Evolutionary conservation across 768 basidiomycete genomes (phyloP).

Genomic region (Serpula lacrymans): DNA sequence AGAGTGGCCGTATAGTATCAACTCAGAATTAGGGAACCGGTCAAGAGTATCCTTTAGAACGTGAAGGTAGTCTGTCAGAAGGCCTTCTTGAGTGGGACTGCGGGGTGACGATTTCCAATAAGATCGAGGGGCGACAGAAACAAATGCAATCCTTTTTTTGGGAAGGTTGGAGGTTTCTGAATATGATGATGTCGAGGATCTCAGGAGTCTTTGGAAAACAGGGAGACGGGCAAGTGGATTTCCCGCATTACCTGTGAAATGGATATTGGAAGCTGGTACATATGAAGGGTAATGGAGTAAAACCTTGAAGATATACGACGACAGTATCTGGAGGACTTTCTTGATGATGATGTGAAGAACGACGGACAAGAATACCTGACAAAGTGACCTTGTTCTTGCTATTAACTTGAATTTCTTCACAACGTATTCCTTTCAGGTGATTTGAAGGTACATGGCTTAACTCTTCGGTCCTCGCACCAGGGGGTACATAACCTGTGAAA

Average conservation of each 20-base stretch:
- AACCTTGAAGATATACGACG: slow-evolving; percentile 37
- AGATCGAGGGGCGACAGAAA: slow-evolving; percentile 46
- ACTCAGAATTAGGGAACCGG: slow-evolving; percentile 28
- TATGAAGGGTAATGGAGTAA: too few relatives aligned
- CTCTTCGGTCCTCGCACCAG: slow-evolving; percentile 35
- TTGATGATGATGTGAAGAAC: background rate
- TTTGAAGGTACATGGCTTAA: slow-evolving; percentile 19
- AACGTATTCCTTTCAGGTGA: slow-evolving; percentile 16
- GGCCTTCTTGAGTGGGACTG: slow-evolving; percentile 35
- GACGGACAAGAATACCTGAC: slow-evolving; percentile 22
- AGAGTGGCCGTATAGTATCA: slow-evolving; percentile 47
- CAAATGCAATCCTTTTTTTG: slow-evolving; percentile 18
- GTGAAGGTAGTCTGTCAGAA: slow-evolving; percentile 38
- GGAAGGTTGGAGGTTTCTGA: slow-evolving; percentile 12
- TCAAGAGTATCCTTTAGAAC: slow-evolving; percentile 28
- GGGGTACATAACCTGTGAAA: slow-evolving; percentile 35
- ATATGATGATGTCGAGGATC: too few relatives aligned
- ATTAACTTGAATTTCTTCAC: slow-evolving; percentile 25
- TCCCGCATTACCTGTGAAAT: slow-evolving; percentile 44
- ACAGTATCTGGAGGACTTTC: slow-evolving; percentile 13
- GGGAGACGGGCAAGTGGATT: slow-evolving; percentile 45
- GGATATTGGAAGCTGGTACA: background rate
- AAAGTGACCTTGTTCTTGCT: slow-evolving; percentile 17
- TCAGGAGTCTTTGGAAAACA: slow-evolving; percentile 35
- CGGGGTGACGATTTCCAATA: slow-evolving; percentile 45